Evolutionary conservation across 2,329 filamentous ascomycete species (phyloP), one percentile per base, ranked within the genome.

Genomic region (Ophiosphaerella herpotricha): DNA sequence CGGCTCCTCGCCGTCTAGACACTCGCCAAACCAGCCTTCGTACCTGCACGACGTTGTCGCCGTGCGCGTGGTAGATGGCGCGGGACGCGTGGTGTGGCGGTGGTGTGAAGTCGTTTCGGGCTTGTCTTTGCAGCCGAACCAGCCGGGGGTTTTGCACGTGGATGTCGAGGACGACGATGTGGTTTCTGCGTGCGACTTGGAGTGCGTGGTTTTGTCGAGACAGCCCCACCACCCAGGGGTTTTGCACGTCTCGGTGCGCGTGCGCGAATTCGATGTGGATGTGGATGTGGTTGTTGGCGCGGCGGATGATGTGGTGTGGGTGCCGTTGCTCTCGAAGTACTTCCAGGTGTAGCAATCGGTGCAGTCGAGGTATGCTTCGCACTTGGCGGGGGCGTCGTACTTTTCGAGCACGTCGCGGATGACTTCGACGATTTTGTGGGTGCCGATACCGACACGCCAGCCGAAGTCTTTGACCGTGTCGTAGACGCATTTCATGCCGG

Each of bases 201-300:
- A 77, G 3, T 77, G 73, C 1, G 74, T 79, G 0, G 85, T 80
- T 70, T 86, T 82, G 58, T 90, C 88, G 34, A 89, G 75, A 67
- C 85, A 91, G 13, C 90, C 90, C 87, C 88, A 96, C 92, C 92
- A 96, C 5, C 92, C 91, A 24, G 92, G 92, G 1, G 92, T 96
- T 72, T 94, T 83, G 75, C 92, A 96, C 0, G 91, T 96, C 46
- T 87, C 85, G 0, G 92, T 96, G 38, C 91, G 82, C 1, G 87
- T 91, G 43, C 82, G 56, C 5, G 53, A 55, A 9, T 42, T n/a
- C 39, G 33, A 16, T 14, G 29, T 48, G 3, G 85, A 88, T 37
- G 82, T 82, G 2, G 83, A 21, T 21, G 4, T 85, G 2, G 80
- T 80, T 5, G 69, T 71, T 0, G 70, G 81, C 3, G 84, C 78